Percentiles rank a stretch among this genome's conserved stretches.
Conservation (phyloP, 192 early-diverging fungal species). For the Linnemannia elongata region DNA sequence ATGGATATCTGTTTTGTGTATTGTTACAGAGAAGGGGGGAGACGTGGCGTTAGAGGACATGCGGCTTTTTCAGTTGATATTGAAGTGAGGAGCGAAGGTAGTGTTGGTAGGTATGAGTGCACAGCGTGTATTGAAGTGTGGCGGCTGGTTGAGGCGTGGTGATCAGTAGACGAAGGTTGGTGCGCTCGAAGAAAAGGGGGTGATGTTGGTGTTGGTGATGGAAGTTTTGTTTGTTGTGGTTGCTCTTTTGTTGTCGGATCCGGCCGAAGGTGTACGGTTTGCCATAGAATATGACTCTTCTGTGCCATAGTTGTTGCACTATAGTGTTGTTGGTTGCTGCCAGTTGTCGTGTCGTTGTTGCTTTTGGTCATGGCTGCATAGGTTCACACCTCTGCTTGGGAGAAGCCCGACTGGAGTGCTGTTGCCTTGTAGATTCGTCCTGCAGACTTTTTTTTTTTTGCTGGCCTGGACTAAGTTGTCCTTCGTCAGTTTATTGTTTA, state of each 20-base stretch:
- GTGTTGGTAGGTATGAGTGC: neutral
- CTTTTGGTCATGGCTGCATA: neutral
- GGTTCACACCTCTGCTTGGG: neutral
- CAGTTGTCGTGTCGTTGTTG: neutral
- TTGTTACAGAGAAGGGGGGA: neutral
- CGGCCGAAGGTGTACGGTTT: neutral
- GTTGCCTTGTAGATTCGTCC: neutral
- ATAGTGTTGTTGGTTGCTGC: neutral
- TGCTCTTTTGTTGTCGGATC: neutral
- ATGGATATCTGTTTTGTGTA: slow-evolving; percentile 3
- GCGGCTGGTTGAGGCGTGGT: neutral
- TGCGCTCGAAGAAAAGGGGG: neutral
- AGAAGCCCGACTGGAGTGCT: neutral
- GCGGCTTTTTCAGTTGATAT: neutral
- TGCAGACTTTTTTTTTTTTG: slow-evolving; percentile 4
- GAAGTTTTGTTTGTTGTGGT: neutral
- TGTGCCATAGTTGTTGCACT: neutral
- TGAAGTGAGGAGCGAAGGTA: neutral
- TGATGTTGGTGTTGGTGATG: neutral
- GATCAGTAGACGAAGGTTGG: neutral
- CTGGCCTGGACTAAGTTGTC: neutral
- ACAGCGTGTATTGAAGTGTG: neutral
- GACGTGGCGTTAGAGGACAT: neutral
- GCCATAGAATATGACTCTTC: slow-evolving; percentile 11
- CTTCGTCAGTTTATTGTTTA: neutral